Base-by-base conservation (phyloP, 1,284 basidiomycete genomes). In the Austropuccinia psidii region DNA sequence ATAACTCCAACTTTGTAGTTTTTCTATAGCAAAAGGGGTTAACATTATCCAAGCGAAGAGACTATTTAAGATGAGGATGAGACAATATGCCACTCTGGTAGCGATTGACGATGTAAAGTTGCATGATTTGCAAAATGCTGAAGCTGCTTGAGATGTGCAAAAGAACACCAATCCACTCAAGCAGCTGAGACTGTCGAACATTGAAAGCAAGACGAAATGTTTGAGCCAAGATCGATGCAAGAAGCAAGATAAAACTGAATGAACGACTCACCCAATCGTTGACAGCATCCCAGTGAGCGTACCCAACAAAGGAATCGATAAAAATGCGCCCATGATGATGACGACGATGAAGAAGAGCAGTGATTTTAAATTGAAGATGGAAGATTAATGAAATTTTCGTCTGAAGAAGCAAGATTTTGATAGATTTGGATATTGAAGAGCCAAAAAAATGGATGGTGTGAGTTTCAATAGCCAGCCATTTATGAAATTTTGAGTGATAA, bases 81-180 rank as follows among this genome's bases (percentile, higher is more conserved):
- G 87, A 31, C 60, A 73, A 49, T 73, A 73, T 58, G 60, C 70
- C 17, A 73, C 54, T 17, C 70, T 58, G 37, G 70, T 73, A 31
- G 95, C 95, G 77, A 98, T 98, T 0, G 93, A 96, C 11, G 93
- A 96, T 80, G 98, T 97, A 83, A 95, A 98, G 81, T 98, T 98
- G 83, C 95, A 98, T 73, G 92, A 94, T 84, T 96, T 96, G 86
- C 89, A 96, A 83, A 98, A 91, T 84, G 97, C 95, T 43, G 92
- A 93, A 11, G 94, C 70, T 11, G 70, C 70, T 50, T 73, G 58
- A 43, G 70, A 73, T 24, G 70, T 73, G 70, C 80, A 83, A 76
- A 81, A 80, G 77, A 81, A 81, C n/a, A 80, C 80, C 13, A 81
- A 65, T 11, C 80, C 81, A n/a, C 68, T 78, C 5, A 80, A 66